Percentiles rank a stretch among this genome's conserved stretches.
Conservation (phyloP, 148 eudicot genomes). For the Chenopodium suecicum region DNA sequence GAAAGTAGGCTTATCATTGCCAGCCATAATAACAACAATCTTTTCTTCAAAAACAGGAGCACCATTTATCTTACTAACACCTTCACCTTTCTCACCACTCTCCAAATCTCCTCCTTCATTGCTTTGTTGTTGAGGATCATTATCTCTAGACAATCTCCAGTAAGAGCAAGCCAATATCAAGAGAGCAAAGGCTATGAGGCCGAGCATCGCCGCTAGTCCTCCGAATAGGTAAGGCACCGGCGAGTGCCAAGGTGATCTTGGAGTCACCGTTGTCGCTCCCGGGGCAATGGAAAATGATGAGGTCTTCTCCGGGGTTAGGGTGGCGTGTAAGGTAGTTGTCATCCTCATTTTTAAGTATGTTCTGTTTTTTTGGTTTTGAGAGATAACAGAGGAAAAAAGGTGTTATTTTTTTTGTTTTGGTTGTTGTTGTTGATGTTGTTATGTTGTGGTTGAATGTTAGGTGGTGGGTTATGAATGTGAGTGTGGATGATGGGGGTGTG, state of each 20-base stretch:
- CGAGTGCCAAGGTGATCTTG: slow-evolving; percentile 69
- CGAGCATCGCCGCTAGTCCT: slow-evolving; percentile 77
- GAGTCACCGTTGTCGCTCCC: slow-evolving; percentile 1
- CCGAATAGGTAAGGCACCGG: slow-evolving; percentile 86
- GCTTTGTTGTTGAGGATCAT: slow-evolving; percentile 12
- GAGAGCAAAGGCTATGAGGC: slow-evolving; percentile 77
- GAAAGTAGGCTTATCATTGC: slow-evolving; percentile 61
- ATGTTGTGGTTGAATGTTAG: slow-evolving; percentile 3
- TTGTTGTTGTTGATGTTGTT: neutral
- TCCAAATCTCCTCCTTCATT: slow-evolving; percentile 34
- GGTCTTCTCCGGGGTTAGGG: slow-evolving; percentile 3
- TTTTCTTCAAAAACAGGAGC: slow-evolving; percentile 54
- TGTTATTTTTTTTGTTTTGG: neutral
- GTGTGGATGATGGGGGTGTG: neutral
- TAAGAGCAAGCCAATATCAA: slow-evolving; percentile 76
- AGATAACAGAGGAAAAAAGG: neutral
- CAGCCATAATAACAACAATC: slow-evolving; percentile 79
- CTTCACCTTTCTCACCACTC: slow-evolving; percentile 28
- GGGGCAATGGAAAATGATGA: slow-evolving; percentile 20
- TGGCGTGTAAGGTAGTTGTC: slow-evolving; percentile 21
- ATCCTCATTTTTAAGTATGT: slow-evolving; percentile 2
- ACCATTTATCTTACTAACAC: slow-evolving; percentile 16
- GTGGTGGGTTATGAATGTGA: neutral
- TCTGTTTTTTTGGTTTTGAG: neutral
- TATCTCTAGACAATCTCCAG: slow-evolving; percentile 44